Base-by-base conservation (phyloP, 306 rosid genomes). In the Sophora flavescens region DNA sequence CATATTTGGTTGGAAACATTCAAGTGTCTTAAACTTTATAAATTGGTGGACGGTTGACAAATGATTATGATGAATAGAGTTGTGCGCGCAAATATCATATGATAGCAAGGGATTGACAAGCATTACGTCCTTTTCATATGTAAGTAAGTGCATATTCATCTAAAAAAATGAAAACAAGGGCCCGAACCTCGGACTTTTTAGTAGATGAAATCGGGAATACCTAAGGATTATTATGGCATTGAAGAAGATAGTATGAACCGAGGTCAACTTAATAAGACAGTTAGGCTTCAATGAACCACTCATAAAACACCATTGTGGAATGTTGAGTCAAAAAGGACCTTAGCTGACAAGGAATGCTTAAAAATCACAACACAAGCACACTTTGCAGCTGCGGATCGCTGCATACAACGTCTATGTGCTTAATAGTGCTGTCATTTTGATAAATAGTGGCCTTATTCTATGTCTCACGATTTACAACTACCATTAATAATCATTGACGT, bases 291-390 rank as follows among this genome's bases (percentile, higher is more conserved):
- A 72, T 50, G 75, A 54, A 80, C 77, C 73, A 72, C 75, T 85
- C 79, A 78, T 76, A 72, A 63, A 41, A 67, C n/a, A 70, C 32
- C 83, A 58, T 75, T 80, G 76, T 85, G 84, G 83, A 84, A 81
- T 84, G 88, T 81, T 81, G 88, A 84, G 83, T 81, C 85, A 84
- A 84, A 84, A 84, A 62, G 83, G n/a, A 45, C 44, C 38, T 28
- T 33, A 1, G 85, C 56, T 81, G 83, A 81, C 81, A 2, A 9
- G 75, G 72, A 65, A 38, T 70, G 5, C 57, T 51, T 3, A 6
- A 65, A 47, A 65, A 47, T 66, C 14, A 57, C 51, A 5, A 45
- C 61, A 58, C 30, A 74, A 69, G 6, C 72, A 69, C 78, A 45
- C 42, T 82, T 60, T 73, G 61, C 58, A 63, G 61, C 74, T 72